Base-by-base conservation (phyloP, 2,329 filamentous ascomycete species). In the Fusarium falciforme region DNA sequence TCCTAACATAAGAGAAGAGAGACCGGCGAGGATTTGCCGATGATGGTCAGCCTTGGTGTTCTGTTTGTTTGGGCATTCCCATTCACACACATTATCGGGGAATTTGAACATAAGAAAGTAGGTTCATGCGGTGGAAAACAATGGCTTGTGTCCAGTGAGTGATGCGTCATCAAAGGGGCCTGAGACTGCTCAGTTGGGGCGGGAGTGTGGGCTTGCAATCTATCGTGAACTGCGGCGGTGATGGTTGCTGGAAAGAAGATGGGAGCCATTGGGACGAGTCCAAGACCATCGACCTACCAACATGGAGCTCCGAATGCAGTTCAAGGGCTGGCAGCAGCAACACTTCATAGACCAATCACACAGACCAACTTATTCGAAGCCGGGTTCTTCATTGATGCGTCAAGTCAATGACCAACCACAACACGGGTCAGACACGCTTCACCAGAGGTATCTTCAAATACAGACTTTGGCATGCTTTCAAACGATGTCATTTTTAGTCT, bases 401-500 rank as follows among this genome's bases (percentile, higher is more conserved):
- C 65, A 47, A 57, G 20, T 63, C 59, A 59, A 62, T 35, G 38
- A 49, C 58, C 38, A 40, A 58, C 54, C 59, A 38, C 35, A 35
- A 55, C 27, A 65, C 36, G 61, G 47, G 31, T 66, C 54, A 58
- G 54, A 65, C 59, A 61, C 47, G 76, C 25, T 65, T 78, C 75
- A 78, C 75, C 61, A 61, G 31, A 71, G 65, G 68, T 57, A 74
- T 76, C 70, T 73, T 78, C 66, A 68, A 69, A 62, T 76, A 68
- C 67, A 76, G 57, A 71, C 67, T 60, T 60, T 49, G 60, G 63
- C 55, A 69, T 77, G 72, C 75, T 52, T 76, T 77, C 75, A 77
- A 76, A 74, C 71, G 77, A 82, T 82, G 81, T 79, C 82, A 52
- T 82, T 75, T 78, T 79, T 78, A 75, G 78, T 82, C 75, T 82